These are phyloP conservation scores for Citrus sinensis DNA, from an alignment of 345 rosid species.

Conservation along the genomic window DNA sequence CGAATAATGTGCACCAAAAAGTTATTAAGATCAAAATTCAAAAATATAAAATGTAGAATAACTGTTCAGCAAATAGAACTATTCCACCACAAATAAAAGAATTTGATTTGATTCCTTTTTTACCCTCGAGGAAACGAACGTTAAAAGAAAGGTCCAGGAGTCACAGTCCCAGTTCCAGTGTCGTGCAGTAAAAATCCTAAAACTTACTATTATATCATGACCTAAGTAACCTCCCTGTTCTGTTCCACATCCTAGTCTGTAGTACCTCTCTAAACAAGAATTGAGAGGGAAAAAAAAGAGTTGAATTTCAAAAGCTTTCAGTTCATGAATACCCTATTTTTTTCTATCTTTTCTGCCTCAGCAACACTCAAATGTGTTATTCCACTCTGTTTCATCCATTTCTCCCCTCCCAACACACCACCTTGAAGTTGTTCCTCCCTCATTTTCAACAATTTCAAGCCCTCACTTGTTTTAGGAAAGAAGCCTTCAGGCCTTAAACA, in stretches of 20 bases:
- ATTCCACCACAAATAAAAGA: background rate
- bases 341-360: constrained; percentile 60
- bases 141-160: background rate
- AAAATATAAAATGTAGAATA: background rate
- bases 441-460: constrained; percentile 64
- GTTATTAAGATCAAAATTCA: background rate
- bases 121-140: background rate
- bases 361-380: constrained; percentile 51
- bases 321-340: constrained; percentile 42
- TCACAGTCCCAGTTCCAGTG: background rate
- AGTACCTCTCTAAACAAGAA: background rate
- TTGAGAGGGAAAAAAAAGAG: background rate
- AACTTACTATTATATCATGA: too few relatives aligned
- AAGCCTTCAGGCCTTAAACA: constrained; percentile 85
- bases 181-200: background rate
- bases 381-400: constrained; percentile 58
- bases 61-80: background rate
- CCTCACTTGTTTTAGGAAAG: constrained; percentile 58
- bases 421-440: constrained; percentile 52
- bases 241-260: background rate
- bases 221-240: background rate
- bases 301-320: constrained; percentile 11
- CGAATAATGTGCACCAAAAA: background rate
- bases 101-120: background rate
- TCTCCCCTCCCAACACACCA: constrained; percentile 32